Base-by-base conservation (phyloP, 495 filamentous ascomycete genomes). In the Aspergillus carlsbadensis region DNA sequence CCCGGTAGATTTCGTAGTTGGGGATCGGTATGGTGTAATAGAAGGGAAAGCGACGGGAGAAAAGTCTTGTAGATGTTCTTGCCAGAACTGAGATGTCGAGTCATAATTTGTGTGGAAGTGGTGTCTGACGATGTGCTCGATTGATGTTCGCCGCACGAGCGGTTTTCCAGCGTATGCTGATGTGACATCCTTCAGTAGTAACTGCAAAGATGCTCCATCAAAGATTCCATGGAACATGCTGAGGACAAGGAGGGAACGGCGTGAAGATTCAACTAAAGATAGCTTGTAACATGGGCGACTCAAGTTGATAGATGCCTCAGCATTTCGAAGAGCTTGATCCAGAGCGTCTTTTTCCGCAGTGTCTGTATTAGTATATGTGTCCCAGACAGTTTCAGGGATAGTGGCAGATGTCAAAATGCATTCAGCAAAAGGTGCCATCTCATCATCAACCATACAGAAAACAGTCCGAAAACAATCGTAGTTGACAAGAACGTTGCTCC, bases 181-280 rank as follows among this genome's bases (percentile, higher is more conserved):
- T 24, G 58, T 33, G 0, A 94, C 81, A 53, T 91, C 87, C 37
- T 79, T 70, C 59, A 91, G 86, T 10, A 94, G 68, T 8, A 88
- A 73, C 13, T 74, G 69, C 11, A 92, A 70, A 8, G 87, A 91
- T 75, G 81, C 87, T 8, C 90, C 90, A 64, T 94, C 90, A 58
- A 92, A 92, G 34, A 92, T 75, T 0, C 88, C 89, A 66, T 94
- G 90, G 3, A 89, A 80, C 44, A 92, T 83, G 11, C 89, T 91
- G 17, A 92, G 64, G 1, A 90, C 65, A 4, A 91, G 61, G 0
- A 76, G 53, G 2, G 53, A 61, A 6, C 56, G 56, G 0, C 48
- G 40, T 5, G 54, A 43, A 8, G 66, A 63, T 13, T 59, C 41
- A n/a, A 79, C 43, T 8, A 83, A 43, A n/a, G 72, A 61, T 37